Evolutionary conservation across 495 filamentous ascomycete species (phyloP), one percentile per base, ranked within the genome.

Genomic region (Parachaetomium inaequale): DNA sequence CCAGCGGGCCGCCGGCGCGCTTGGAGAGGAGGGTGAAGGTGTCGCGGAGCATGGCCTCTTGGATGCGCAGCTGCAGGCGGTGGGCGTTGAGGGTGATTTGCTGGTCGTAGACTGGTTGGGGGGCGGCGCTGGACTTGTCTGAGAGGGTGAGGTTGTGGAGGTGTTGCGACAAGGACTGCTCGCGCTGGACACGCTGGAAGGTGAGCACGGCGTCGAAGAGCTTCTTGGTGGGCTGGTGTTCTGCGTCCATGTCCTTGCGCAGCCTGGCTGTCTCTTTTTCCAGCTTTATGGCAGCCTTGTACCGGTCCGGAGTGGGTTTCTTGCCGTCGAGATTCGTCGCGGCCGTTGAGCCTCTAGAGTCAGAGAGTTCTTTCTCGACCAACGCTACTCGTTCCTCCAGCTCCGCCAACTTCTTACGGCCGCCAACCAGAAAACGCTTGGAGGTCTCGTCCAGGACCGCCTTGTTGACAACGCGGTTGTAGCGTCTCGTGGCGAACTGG

Each of bases 401-500:
- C 12, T 54, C 52, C 19, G 56, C 40, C 50, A 71, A 62, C 17
- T 54, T 51, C 21, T 60, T 51, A 15, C 52, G 43, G 40, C 70
- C 68, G 43, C 7, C 58, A 1, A 58, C 32, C 34, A 69, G 32
- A 46, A 73, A 71, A 3, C 70, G 66, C 58, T 73, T 73, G 28
- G 68, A 62, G 23, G 68, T 69, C 57, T 73, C 68, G 56, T 73
- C 68, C 53, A 73, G 62, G 12, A 73, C 68, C 1, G 70, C 70
- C 54, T 63, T 67, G 58, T 72, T 74, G 45, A 74, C 61, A 2
- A 68, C 62, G 0, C 71, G 57, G 54, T 72, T 74, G 46, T 72
- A 73, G n/a, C 70, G 40, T 32, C 66, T 62, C 2, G 69, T 73
- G 25, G 63, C 58, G 32, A 63, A 66, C 42, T 71, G 70, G 38